Evolutionary conservation across 148 eudicot species (phyloP).

Genomic region (Diospyros lotus): DNA sequence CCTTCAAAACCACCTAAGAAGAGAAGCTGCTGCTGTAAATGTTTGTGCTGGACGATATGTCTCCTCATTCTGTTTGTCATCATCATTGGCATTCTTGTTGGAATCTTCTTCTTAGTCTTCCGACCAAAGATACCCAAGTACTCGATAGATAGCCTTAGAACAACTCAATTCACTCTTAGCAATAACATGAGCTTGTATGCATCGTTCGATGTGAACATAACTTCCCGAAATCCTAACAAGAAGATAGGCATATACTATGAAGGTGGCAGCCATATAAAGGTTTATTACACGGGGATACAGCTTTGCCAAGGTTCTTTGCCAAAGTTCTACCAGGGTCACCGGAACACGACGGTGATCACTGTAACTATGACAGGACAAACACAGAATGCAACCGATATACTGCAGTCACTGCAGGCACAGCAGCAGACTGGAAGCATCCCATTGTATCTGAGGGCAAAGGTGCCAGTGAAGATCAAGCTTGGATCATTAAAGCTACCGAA

Average conservation of each 20-base stretch:
- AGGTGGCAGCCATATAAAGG: constrained; percentile 49
- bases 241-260: constrained; percentile 67
- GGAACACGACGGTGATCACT: constrained; percentile 58
- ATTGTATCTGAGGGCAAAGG: constrained; percentile 46
- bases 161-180: constrained; percentile 40
- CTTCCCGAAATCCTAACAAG: constrained; percentile 65
- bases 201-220: constrained; percentile 60
- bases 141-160: constrained; percentile 46
- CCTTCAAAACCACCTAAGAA: constrained; percentile 37
- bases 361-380: constrained; percentile 52
- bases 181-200: constrained; percentile 39
- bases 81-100: constrained; percentile 39
- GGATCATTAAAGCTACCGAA: constrained; percentile 70
- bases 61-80: constrained; percentile 33
- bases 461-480: constrained; percentile 67
- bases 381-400: constrained; percentile 38
- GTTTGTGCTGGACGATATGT: constrained; percentile 36
- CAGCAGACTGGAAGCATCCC: constrained; percentile 56
- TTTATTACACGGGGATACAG: constrained; percentile 41
- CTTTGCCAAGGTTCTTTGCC: constrained; percentile 73
- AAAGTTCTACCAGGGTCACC: constrained; percentile 76
- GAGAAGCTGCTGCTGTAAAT: constrained; percentile 26
- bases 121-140: constrained; percentile 65
- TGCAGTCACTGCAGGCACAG: constrained; percentile 29
- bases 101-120: constrained; percentile 51